These are phyloP conservation scores for Stephania yunnanensis DNA, from an alignment of 164 flowering plant genomes.

Conservation along the genomic window DNA sequence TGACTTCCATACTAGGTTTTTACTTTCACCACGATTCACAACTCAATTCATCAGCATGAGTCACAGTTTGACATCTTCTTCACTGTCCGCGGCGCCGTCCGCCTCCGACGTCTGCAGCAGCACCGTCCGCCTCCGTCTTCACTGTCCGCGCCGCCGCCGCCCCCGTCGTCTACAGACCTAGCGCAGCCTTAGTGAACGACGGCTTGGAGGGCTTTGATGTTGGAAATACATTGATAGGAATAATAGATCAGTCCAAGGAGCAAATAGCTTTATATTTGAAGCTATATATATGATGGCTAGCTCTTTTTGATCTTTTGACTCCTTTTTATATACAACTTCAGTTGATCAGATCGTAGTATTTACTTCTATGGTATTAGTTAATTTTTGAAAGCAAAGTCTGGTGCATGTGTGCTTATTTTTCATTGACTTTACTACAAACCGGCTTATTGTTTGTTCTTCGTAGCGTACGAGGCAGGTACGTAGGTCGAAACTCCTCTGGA, in stretches of 20 bases:
- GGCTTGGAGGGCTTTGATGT: not conserved
- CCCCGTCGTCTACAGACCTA: not conserved
- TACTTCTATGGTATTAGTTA: not conserved
- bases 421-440: not conserved
- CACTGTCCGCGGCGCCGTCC: too few species aligned
- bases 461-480: not conserved
- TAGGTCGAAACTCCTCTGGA: not conserved
- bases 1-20: too few species aligned
- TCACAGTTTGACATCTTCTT: too few species aligned
- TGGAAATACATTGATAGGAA: not conserved
- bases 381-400: not conserved
- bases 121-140: too few species aligned
- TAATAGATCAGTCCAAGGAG: not conserved
- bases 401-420: not conserved
- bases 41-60: too few species aligned
- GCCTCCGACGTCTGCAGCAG: too few species aligned
- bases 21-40: too few species aligned
- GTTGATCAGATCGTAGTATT: not conserved
- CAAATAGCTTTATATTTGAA: not conserved
- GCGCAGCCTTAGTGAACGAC: not conserved
- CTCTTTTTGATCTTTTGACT: too few species aligned
- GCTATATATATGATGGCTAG: too few species aligned
- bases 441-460: not conserved
- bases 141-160: too few species aligned
- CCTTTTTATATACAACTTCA: not conserved